Evolutionary conservation across 2,329 filamentous ascomycete genomes (phyloP), one percentile per base, ranked within the genome.

Genomic region (Elsinoe arachidis): DNA sequence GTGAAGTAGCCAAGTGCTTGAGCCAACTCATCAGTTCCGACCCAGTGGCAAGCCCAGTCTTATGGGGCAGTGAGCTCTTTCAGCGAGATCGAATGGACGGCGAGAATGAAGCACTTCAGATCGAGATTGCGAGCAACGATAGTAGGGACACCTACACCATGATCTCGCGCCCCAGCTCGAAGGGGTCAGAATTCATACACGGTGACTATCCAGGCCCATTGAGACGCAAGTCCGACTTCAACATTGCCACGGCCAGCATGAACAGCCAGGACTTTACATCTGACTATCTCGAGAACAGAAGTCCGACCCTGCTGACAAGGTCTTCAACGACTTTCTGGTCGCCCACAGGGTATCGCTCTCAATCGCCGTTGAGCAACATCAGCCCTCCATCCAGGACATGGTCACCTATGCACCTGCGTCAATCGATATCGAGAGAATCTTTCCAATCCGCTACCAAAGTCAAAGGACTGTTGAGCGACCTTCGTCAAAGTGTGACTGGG

Each of bases 51-150:
- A 88, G 88, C 0, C 90, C 92, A 0, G 88, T 95, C 0, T 75
- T 97, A 1, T 96, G 90, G 90, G 90, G 90, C 0, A 96, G 90
- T 66, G 87, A 95, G 58, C 78, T 99, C 0, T 97, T 89, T 68
- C 82, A 85, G 59, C 81, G 87, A 19, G 91, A 96, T 65, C 44
- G 54, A 4, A 34, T 46, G 26, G 54, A 56, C 21, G 54, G 54
- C 6, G 54, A 56, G 41, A 56, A 47, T 21, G 54, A 56, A 49
- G 54, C 54, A 10, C 41, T 56, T 9, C 54, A 56, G 30, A 56
- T 56, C 39, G 54, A 56, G 85, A 87, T 35, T 15, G 44, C 9
- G 26, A 59, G 4, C 39, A 61, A 41, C 57, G 61, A 52, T 47
- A 55, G 30, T 39, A 41, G 54, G 7, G 54, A 56, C 14, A 21